Evolutionary conservation across 805 yeast genomes (phyloP).

Genomic region (Yarrowia bubula): DNA sequence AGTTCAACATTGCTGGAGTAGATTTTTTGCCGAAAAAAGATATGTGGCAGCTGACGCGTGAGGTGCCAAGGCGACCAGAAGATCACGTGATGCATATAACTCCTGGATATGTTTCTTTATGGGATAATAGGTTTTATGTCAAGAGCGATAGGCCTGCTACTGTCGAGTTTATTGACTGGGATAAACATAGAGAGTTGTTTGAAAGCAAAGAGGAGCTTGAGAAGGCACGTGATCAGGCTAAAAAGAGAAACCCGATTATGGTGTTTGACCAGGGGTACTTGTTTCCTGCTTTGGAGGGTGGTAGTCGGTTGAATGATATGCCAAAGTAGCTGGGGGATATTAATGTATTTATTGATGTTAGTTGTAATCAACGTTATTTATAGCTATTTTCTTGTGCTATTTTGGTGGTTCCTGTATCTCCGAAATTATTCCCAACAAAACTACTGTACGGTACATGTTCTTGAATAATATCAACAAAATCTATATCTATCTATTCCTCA

Average conservation of each 20-base stretch:
- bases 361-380: too few species aligned
- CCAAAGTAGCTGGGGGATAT: neutral
- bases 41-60: neutral
- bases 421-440: too few species aligned
- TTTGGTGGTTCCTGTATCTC: too few species aligned
- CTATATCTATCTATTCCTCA: neutral
- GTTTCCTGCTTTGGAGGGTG: neutral
- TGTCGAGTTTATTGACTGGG: neutral
- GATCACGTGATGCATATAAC: neutral
- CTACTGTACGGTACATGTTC: too few species aligned
- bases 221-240: neutral
- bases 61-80: neutral
- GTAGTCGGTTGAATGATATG: neutral
- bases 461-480: too few species aligned
- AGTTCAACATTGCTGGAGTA: conserved; percentile 6
- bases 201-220: neutral
- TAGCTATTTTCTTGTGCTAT: too few species aligned
- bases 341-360: too few species aligned
- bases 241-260: neutral
- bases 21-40: neutral
- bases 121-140: conserved; percentile 18
- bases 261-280: neutral
- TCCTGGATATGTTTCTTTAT: neutral
- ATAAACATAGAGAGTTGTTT: neutral
- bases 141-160: neutral